Base-by-base conservation (phyloP, 441 rosid genomes). In the Hypseocharis bilobata region DNA sequence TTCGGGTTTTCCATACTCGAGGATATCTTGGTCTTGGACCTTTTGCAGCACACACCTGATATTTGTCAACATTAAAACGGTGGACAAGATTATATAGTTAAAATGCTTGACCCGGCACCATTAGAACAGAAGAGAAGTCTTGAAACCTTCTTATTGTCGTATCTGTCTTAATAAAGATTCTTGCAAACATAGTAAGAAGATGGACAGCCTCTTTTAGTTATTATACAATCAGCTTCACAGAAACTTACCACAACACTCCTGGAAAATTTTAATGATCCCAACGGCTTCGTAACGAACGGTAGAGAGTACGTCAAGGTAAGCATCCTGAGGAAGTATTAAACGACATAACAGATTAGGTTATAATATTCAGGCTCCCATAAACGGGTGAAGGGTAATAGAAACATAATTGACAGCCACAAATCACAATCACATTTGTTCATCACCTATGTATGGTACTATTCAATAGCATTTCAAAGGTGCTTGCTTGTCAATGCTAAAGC, bases 21-120 rank as follows among this genome's bases (percentile, higher is more conserved):
- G 93, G 98, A 70, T 77, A 79, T 42, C 98, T 81, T 28, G 96
- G 98, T 27, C 97, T 80, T 14, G 98, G 98, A 76, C 97, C 98
- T 85, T 83, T 90, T 0, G 88, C 85, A 20, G 84, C 91, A 69
- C 96, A 87, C 60, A 87, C 86, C 98, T 93, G 71, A 66, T 64
- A 40, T 66, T 67, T 3, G 40, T 51, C 34, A 6, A 51, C 64
- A 73, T 65, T 16, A 57, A 69, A 32, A 42, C 29, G 19, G n/a
- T 6, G 27, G 8, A 22, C 20, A 51, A 2, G 26, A 51, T 23
- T 8, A 6, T 1, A 20, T 20, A 51, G 25, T 20, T 47, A 49
- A 68, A 3, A 25, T 27, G 34, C 30, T 56, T 56, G 28, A 25
- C 32, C 32, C 2, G 17, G 7, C 14, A 56, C 3, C 49, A 11